phyloP scores from a whole-genome alignment of 139 green algal genomes.

The Chlamydomonas sp. region DNA sequence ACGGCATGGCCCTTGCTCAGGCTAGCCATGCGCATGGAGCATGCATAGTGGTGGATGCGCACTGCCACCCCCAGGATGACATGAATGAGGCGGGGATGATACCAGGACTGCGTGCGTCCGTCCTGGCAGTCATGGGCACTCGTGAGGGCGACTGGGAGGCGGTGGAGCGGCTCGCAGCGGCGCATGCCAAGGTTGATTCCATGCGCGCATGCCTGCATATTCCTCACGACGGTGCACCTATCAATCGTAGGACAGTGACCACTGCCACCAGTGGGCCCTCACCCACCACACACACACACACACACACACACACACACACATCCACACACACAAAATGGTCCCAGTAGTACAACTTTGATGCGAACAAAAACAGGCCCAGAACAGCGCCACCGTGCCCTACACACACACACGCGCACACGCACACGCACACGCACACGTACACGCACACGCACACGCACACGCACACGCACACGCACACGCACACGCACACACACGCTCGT shows the following conservation, averaged over 20 bases:
- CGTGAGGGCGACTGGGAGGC: conserved; percentile 25
- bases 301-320: too few species aligned
- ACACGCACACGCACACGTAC: neutral
- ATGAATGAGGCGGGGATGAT: too few species aligned
- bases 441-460: neutral
- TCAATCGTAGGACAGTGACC: neutral
- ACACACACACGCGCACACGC: neutral
- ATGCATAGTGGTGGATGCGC: too few species aligned
- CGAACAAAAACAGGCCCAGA: neutral
- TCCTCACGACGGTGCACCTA: neutral
- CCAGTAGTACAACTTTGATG: neutral
- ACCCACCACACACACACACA: too few species aligned
- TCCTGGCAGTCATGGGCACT: conserved; percentile 34
- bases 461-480: neutral
- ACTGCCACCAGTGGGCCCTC: neutral
- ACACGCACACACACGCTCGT: neutral
- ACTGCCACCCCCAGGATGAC: too few species aligned
- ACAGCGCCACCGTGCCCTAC: neutral
- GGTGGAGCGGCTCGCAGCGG: conserved; percentile 19
- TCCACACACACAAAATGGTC: too few species aligned
- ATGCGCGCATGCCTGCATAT: too few species aligned
- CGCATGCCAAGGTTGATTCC: conserved; percentile 1
- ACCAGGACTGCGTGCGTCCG: too few species aligned
- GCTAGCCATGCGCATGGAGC: too few species aligned
- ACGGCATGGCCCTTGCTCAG: too few species aligned